Conservation (phyloP, 768 basidiomycete species). For the Lactarius pseudohatsudake region DNA sequence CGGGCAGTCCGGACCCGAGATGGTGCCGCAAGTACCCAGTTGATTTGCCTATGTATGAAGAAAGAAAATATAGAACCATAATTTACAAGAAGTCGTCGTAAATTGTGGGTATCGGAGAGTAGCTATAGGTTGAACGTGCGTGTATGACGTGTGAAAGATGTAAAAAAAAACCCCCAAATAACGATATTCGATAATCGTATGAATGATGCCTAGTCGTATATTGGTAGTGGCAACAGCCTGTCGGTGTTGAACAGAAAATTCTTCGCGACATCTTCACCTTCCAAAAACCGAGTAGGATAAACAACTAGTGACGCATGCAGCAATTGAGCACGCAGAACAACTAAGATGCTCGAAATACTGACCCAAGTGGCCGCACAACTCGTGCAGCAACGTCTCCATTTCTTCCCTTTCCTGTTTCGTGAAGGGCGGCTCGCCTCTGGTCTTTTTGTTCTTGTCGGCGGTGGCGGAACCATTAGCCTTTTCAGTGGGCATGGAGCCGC, state of each 20-base stretch:
- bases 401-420: slow-evolving; percentile 82
- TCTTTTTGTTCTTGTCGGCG: slow-evolving; percentile 42
- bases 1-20: not conserved
- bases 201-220: slow-evolving; percentile 52
- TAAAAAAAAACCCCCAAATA: not conserved
- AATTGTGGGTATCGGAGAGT: not conserved
- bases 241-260: slow-evolving; percentile 95
- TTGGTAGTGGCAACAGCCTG: slow-evolving; percentile 70
- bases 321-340: not conserved
- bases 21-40: not conserved
- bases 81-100: not conserved
- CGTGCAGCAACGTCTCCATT: slow-evolving; percentile 80
- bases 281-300: slow-evolving; percentile 83
- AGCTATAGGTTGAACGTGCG: not conserved
- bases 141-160: not conserved
- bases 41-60: not conserved
- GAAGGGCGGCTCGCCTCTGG: slow-evolving; percentile 61
- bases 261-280: slow-evolving; percentile 88
- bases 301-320: slow-evolving; percentile 53
- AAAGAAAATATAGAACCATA: not conserved
- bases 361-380: slow-evolving; percentile 88
- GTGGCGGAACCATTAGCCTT: slow-evolving; percentile 12
- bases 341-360: slow-evolving; percentile 30
- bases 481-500: not conserved
- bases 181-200: not conserved